phyloP scores from a whole-genome alignment of 129 eudicot species.

The Rutidosis leptorrhynchoides region DNA sequence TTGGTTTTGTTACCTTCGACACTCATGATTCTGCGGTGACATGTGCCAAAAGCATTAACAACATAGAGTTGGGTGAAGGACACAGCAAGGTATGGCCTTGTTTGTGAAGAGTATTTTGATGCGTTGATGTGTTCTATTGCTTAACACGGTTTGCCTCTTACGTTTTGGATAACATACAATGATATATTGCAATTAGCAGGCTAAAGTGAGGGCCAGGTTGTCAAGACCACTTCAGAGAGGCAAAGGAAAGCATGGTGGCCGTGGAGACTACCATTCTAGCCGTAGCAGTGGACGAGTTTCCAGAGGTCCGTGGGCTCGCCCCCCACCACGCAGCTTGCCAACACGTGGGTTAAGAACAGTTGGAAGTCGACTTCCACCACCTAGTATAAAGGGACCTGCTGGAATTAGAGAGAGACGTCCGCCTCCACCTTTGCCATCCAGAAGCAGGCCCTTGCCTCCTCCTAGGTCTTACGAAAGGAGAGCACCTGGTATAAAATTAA shows the following conservation, averaged over 20 bases:
- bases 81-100: conserved; percentile 59
- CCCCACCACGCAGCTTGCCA: conserved; percentile 56
- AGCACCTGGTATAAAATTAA: conserved; percentile 64
- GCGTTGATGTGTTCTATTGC: too few species aligned
- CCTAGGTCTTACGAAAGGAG: conserved; percentile 85
- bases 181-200: conserved; percentile 40
- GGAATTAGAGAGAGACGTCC: conserved; percentile 56
- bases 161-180: too few species aligned
- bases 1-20: conserved; percentile 84
- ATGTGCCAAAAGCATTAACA: conserved; percentile 87
- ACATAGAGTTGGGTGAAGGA: conserved; percentile 82
- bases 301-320: conserved; percentile 80
- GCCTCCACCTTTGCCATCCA: conserved; percentile 54
- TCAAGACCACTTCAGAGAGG: conserved; percentile 91
- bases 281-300: conserved; percentile 43
- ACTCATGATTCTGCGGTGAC: conserved; percentile 91
- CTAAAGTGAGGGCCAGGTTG: conserved; percentile 87
- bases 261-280: conserved; percentile 55
- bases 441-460: conserved; percentile 69
- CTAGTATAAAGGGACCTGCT: conserved; percentile 56
- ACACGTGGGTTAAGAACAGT: conserved; percentile 51
- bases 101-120: too few species aligned
- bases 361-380: conserved; percentile 60
- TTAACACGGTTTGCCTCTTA: too few species aligned
- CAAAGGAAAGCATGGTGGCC: conserved; percentile 58